Conservation (phyloP, 2,329 filamentous ascomycete species). For the Xylariaceae sp. region DNA sequence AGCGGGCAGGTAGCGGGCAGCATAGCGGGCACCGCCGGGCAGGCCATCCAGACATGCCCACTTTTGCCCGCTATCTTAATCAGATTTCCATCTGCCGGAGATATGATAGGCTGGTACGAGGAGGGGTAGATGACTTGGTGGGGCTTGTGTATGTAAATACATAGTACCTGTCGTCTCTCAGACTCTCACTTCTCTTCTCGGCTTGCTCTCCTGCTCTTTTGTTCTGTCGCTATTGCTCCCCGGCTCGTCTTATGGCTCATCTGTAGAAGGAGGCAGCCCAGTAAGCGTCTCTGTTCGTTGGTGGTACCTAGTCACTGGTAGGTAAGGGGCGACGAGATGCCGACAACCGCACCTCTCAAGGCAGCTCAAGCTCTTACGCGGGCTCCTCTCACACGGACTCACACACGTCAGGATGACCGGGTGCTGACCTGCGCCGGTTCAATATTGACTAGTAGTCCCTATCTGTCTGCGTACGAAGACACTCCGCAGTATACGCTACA, state of each 20-base stretch:
- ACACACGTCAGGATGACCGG: background rate
- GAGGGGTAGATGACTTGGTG: constrained; percentile 16
- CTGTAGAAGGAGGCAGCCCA: no score
- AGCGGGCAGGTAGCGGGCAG: background rate
- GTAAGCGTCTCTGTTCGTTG: no score
- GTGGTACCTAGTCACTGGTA: no score
- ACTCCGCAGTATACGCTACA: background rate
- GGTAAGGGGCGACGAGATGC: no score
- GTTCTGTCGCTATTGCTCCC: no score
- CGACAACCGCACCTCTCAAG: background rate
- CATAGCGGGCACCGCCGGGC: background rate
- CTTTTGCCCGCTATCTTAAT: constrained; percentile 17
- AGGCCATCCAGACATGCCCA: constrained; percentile 7
- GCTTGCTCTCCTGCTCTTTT: no score
- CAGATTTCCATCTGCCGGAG: constrained; percentile 5
- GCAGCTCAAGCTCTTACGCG: background rate
- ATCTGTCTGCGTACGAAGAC: background rate
- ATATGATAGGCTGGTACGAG: constrained; percentile 16
- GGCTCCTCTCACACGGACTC: background rate
- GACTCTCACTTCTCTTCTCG: background rate
- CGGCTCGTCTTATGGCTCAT: no score
- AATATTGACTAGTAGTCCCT: background rate
- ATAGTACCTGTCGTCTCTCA: background rate
- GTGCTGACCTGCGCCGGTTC: background rate
- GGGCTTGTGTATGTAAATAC: constrained; percentile 4